Base-by-base conservation (phyloP, 176 grass and related monocot species). In the Calamus simplicifolius region DNA sequence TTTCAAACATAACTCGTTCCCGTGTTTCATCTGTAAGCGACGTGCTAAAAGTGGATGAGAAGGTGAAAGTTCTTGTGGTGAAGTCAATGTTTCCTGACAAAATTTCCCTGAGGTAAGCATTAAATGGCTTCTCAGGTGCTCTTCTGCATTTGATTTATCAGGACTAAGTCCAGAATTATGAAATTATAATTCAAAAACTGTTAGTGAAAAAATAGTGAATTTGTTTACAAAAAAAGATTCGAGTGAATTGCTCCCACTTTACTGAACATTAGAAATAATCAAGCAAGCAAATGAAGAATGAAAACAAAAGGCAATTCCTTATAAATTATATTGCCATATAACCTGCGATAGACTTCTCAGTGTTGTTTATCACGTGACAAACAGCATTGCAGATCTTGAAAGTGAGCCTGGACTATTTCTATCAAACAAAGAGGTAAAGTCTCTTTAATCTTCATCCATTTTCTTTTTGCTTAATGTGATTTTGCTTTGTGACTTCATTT, bases 371-470 rank as follows among this genome's bases (percentile, higher is more conserved):
- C 38, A 17, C 48, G 65, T 3, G 49, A 75, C 18, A 74, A 71
- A 81, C 84, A 92, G 87, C 64, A 98, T 79, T 78, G 81, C 84
- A n/a, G 81, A 85, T 49, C 84, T 98, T 3, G 93, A 92, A 73
- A 85, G 88, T 53, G 63, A 69, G 48, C 81, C 87, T 54, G 93
- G 81, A 55, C 69, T 98, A 54, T 92, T 89, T 78, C 79, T 98
- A 48, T 83, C 73, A 51, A 49, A 92, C 63, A 92, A 74, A 76
- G 81, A 66, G 70, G 93, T 98, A 54, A 85, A 52, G 54, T 69
- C 4, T 61, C 48, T 8, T 43, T 43, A 43, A 43, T 43, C 35
- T 43, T 43, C 13, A 13, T 3, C 35, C 2, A 43, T 43, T 43
- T 43, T 43, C 8, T 3, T 43, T 79, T 2, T 59, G 54, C 10